A percentile compares a stretch with the other conserved stretches of the same genome.
These are phyloP conservation scores for Emericellopsis atlantica DNA, from an alignment of 2,329 filamentous ascomycete genomes.

Conservation along the genomic window DNA sequence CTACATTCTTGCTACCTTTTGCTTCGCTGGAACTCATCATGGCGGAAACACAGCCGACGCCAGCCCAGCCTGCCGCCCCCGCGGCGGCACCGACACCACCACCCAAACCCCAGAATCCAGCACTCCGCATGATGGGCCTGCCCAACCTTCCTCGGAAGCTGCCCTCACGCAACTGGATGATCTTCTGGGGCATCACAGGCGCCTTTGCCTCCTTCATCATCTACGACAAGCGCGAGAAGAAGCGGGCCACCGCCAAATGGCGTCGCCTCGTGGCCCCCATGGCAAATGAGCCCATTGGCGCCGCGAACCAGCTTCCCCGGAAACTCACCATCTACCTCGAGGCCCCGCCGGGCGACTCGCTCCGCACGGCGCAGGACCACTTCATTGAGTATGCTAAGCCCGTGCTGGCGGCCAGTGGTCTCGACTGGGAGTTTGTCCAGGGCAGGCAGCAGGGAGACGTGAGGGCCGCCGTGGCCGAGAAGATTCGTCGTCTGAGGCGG, in stretches of 20 bases:
- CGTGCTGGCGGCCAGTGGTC: conserved; percentile 71
- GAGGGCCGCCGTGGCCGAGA: conserved; percentile 73
- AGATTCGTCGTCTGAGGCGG: conserved; percentile 60
- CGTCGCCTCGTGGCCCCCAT: conserved; percentile 74
- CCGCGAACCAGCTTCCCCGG: conserved; percentile 60
- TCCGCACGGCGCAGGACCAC: conserved; percentile 80
- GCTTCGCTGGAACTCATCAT: conserved; percentile 5
- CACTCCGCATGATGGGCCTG: conserved; percentile 69
- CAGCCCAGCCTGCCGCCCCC: not conserved
- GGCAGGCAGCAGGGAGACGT: conserved; percentile 89
- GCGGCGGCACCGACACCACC: conserved; percentile 21
- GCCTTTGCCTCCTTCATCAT: conserved; percentile 69
- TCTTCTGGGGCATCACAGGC: conserved; percentile 73
- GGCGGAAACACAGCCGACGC: conserved; percentile 9
- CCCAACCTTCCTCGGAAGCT: conserved; percentile 74
- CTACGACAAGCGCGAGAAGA: conserved; percentile 89
- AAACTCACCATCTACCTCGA: conserved; percentile 79
- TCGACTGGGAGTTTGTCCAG: conserved; percentile 95
- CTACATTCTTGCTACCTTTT: not conserved
- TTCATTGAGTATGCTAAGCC: conserved; percentile 96
- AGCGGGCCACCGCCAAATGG: conserved; percentile 76
- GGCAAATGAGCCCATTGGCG: conserved; percentile 58
- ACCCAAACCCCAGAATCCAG: conserved; percentile 48
- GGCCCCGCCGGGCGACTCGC: conserved; percentile 74
- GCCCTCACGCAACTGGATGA: conserved; percentile 94